Evolutionary conservation across 2,329 filamentous ascomycete species (phyloP).

Genomic region (Orbilia oligospora): DNA sequence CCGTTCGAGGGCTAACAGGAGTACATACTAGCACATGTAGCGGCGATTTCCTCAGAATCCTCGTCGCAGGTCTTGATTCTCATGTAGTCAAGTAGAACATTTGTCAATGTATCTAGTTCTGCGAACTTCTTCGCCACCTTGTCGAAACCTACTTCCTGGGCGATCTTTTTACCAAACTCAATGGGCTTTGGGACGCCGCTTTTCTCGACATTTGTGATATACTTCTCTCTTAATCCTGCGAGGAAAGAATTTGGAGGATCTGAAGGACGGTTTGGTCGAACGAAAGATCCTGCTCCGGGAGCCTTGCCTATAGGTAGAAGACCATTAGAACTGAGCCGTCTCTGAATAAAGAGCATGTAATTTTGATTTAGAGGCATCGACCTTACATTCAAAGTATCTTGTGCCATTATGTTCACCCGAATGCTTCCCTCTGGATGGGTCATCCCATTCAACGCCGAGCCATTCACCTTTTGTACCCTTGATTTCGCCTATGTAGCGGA

Average conservation of each 20-base stretch:
- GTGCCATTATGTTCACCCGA: constrained; percentile 84
- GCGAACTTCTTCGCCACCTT: constrained; percentile 88
- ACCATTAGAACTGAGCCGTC: constrained; percentile 7
- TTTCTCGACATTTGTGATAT: constrained; percentile 71
- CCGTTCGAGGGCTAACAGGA: neutral
- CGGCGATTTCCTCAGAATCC: constrained; percentile 68
- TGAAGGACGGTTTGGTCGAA: constrained; percentile 80
- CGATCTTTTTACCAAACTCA: constrained; percentile 83
- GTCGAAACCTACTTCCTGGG: constrained; percentile 94
- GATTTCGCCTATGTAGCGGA: constrained; percentile 85
- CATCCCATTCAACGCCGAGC: constrained; percentile 98
- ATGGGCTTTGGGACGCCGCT: constrained; percentile 72
- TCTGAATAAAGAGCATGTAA: constrained; percentile 13
- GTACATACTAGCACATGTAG: constrained; percentile 71
- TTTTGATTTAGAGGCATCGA: constrained; percentile 5
- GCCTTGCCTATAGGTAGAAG: constrained; percentile 71
- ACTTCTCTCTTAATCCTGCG: constrained; percentile 85
- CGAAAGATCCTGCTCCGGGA: constrained; percentile 84
- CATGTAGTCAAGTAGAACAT: constrained; percentile 85
- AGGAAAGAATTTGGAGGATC: constrained; percentile 82
- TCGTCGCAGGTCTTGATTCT: constrained; percentile 70
- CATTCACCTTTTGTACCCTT: constrained; percentile 82
- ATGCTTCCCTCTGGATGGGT: constrained; percentile 87
- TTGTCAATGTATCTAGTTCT: constrained; percentile 80
- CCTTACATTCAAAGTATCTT: constrained; percentile 85